These are phyloP conservation scores for Suhomyces kilbournensis DNA, from an alignment of 805 yeast genomes.

Conservation along the genomic window DNA sequence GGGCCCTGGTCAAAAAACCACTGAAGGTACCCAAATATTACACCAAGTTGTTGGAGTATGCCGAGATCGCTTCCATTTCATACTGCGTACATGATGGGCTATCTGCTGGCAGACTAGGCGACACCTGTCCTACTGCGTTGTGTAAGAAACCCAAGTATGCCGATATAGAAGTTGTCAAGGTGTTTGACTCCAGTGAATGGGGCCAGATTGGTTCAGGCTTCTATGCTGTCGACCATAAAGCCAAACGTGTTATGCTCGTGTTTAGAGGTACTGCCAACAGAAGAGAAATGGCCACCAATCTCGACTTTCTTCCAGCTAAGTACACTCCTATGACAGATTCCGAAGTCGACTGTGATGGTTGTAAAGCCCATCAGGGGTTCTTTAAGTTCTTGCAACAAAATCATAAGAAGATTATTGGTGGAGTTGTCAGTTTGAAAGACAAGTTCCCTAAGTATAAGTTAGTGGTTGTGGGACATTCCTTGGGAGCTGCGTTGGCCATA, in stretches of 20 bases:
- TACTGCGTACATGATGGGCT: conserved; percentile 37
- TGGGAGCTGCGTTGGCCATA: conserved; percentile 70
- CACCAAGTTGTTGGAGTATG: conserved; percentile 27
- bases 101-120: conserved; percentile 20
- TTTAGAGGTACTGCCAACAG: conserved; percentile 64
- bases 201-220: conserved; percentile 54
- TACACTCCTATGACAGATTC: conserved; percentile 42
- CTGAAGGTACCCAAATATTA: conserved; percentile 13
- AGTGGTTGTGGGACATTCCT: conserved; percentile 67
- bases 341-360: conserved; percentile 39
- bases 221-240: conserved; percentile 47
- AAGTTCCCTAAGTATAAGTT: conserved; percentile 48
- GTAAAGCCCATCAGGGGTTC: conserved; percentile 67
- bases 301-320: conserved; percentile 43
- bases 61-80: conserved; percentile 34
- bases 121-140: conserved; percentile 21
- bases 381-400: conserved; percentile 44
- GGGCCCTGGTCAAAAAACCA: background rate
- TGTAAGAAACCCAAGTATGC: conserved; percentile 20
- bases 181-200: conserved; percentile 40
- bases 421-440: conserved; percentile 30
- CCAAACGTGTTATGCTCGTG: conserved; percentile 44
- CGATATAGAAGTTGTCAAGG: conserved; percentile 34
- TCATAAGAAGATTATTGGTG: conserved; percentile 30
- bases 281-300: conserved; percentile 62